Conservation (phyloP, 169 alveolate species). For the Ophryocystis elektroscirrha region DNA sequence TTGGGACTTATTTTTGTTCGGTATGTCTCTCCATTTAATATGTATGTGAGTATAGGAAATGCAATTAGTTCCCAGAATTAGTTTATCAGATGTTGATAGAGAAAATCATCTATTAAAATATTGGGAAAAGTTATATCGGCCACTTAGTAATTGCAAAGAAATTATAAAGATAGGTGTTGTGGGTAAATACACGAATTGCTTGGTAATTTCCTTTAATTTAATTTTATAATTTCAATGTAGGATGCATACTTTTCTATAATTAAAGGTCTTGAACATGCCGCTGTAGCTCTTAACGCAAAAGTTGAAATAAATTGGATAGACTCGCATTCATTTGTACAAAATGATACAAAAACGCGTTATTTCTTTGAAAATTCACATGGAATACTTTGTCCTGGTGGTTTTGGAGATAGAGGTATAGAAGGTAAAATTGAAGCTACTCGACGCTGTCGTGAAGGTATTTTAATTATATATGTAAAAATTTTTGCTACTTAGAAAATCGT, state of each 20-base stretch:
- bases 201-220: too few species aligned
- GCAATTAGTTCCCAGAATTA: not conserved
- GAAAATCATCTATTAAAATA: not conserved
- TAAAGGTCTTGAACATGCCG: slow-evolving; percentile 71
- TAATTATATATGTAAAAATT: too few species aligned
- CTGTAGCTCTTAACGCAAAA: slow-evolving; percentile 43
- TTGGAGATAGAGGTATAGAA: slow-evolving; percentile 70
- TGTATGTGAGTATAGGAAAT: not conserved
- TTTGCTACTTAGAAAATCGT: too few species aligned
- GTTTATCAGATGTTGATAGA: not conserved
- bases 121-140: not conserved
- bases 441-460: slow-evolving; percentile 51
- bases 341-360: slow-evolving; percentile 41
- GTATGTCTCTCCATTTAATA: slow-evolving; percentile 4
- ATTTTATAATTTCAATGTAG: too few species aligned
- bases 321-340: slow-evolving; percentile 17
- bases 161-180: slow-evolving; percentile 57
- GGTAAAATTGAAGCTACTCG: slow-evolving; percentile 57
- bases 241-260: slow-evolving; percentile 71
- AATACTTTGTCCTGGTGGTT: slow-evolving; percentile 78
- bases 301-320: slow-evolving; percentile 44
- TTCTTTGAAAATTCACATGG: slow-evolving; percentile 56
- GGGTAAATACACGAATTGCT: slow-evolving; percentile 77
- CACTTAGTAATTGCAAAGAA: slow-evolving; percentile 2
- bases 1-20: slow-evolving; percentile 24